Conservation (phyloP, 768 basidiomycete species). For the Suillus paluster region DNA sequence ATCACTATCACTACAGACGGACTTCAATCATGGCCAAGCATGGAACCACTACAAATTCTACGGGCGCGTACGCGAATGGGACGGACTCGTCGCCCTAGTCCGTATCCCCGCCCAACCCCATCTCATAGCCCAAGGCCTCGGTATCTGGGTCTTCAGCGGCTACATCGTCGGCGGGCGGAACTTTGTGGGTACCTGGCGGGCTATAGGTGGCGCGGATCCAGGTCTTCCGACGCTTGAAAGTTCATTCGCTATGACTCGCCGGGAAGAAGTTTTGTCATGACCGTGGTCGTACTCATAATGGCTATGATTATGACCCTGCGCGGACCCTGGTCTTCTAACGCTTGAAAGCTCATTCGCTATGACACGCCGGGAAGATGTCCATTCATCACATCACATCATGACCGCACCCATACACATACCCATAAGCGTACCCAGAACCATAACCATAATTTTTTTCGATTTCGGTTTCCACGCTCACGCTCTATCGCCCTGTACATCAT, state of each 20-base stretch:
- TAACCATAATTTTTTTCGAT: too few relatives aligned
- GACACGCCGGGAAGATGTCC: slow-evolving; percentile 45
- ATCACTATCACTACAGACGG: slow-evolving; percentile 47
- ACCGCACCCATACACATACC: too few relatives aligned
- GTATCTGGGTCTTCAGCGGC: slow-evolving; percentile 62
- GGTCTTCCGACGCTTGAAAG: slow-evolving; percentile 61
- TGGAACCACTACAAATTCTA: slow-evolving; percentile 53
- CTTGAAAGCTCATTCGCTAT: slow-evolving; percentile 71
- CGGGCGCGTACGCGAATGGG: slow-evolving; percentile 61
- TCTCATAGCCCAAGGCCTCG: slow-evolving; percentile 13
- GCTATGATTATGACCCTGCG: too few relatives aligned
- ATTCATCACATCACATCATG: too few relatives aligned
- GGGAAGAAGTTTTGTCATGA: too few relatives aligned
- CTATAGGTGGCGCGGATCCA: slow-evolving; percentile 43
- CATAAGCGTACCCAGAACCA: too few relatives aligned
- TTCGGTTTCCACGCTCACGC: too few relatives aligned
- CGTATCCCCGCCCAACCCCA: slow-evolving; percentile 37
- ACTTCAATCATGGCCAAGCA: slow-evolving; percentile 48
- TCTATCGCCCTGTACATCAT: slow-evolving; percentile 9
- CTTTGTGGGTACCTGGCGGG: slow-evolving; percentile 77
- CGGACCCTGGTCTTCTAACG: slow-evolving; percentile 49
- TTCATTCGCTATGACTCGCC: slow-evolving; percentile 63
- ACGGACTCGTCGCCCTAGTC: slow-evolving; percentile 60
- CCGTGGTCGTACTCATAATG: too few relatives aligned
- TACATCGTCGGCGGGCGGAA: slow-evolving; percentile 68